Base-by-base conservation (phyloP, 345 rosid species). In the Sisymbrium irio region DNA sequence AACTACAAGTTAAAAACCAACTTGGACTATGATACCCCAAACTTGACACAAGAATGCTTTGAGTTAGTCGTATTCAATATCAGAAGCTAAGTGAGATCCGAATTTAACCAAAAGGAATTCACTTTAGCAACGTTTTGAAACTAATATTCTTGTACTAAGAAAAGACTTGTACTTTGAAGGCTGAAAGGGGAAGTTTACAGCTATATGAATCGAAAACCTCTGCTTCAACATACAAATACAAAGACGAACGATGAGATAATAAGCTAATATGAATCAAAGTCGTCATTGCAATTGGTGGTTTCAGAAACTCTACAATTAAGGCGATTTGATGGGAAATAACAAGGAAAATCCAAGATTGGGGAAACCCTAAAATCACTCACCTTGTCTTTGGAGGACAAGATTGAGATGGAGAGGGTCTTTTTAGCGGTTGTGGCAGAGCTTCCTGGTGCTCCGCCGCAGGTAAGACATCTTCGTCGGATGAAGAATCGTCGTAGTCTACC, bases 401-500 rank as follows among this genome's bases (percentile, higher is more conserved):
- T 33, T 17, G 69, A 41, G 49, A 0, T 42, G 53, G 68, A 75
- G 55, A 45, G 25, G 70, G 65, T 11, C 37, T 37, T 42, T 50
- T 2, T 13, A n/a, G 57, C 2, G 50, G 74, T 13, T 27, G 51
- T 17, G 62, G 42, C 8, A 11, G 53, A 14, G 63, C 3, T 50
- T 61, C 32, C 78, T 20, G 19, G 55, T 49, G 55, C 55, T 10
- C 55, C 55, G 55, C 55, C 55, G 55, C 14, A 2, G 55, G 55
- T 4, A 45, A 35, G 37, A 67, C 69, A 22, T 67, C 79, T 18
- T 68, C 75, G 65, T 76, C 79, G 7, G 79, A 76, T n/a, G 79
- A 76, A 45, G 79, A 63, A 70, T 69, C 79, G 3, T 76, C 79
- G 60, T 76, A 76, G 15, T 76, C 79, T 2, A 77, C 80, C 4